Evolutionary conservation across 768 basidiomycete genomes (phyloP).

Genomic region (Tricholoma furcatifolium): DNA sequence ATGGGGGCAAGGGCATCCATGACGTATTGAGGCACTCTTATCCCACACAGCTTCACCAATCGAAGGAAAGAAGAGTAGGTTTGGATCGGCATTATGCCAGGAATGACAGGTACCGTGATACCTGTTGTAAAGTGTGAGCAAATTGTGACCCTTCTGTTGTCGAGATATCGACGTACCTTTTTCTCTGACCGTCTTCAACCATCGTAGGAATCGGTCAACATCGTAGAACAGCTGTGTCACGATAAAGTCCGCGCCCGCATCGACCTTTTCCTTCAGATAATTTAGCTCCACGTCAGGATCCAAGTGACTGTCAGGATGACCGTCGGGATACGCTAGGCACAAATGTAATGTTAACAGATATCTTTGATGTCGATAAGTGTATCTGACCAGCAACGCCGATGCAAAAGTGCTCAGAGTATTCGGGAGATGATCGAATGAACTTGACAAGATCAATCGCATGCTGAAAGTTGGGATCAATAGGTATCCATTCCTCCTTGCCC

Average conservation of each 20-base stretch:
- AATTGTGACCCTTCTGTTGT: neutral
- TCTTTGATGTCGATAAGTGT: neutral
- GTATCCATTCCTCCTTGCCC: slow-evolving; percentile 91
- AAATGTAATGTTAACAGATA: slow-evolving; percentile 2
- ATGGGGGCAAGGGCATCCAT: slow-evolving; percentile 71
- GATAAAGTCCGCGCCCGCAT: slow-evolving; percentile 95
- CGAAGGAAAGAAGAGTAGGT: slow-evolving; percentile 93
- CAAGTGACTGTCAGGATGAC: slow-evolving; percentile 62
- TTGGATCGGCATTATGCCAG: slow-evolving; percentile 98
- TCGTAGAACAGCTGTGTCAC: slow-evolving; percentile 98
- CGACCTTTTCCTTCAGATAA: slow-evolving; percentile 81
- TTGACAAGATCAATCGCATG: slow-evolving; percentile 88
- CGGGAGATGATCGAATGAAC: slow-evolving; percentile 77
- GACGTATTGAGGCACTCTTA: slow-evolving; percentile 67
- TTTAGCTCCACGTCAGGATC: slow-evolving; percentile 65
- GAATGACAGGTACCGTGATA: slow-evolving; percentile 86
- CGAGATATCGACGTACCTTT: slow-evolving; percentile 53
- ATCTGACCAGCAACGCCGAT: slow-evolving; percentile 87
- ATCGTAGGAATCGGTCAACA: slow-evolving; percentile 78
- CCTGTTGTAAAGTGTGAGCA: slow-evolving; percentile 46
- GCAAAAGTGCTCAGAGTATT: slow-evolving; percentile 85
- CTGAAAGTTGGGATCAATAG: slow-evolving; percentile 78
- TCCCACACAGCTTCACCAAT: slow-evolving; percentile 85
- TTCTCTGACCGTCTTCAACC: slow-evolving; percentile 70
- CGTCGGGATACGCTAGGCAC: slow-evolving; percentile 83